These are phyloP conservation scores for Penicillium sp. DNA, from an alignment of 2,329 filamentous ascomycete genomes.

Conservation along the genomic window DNA sequence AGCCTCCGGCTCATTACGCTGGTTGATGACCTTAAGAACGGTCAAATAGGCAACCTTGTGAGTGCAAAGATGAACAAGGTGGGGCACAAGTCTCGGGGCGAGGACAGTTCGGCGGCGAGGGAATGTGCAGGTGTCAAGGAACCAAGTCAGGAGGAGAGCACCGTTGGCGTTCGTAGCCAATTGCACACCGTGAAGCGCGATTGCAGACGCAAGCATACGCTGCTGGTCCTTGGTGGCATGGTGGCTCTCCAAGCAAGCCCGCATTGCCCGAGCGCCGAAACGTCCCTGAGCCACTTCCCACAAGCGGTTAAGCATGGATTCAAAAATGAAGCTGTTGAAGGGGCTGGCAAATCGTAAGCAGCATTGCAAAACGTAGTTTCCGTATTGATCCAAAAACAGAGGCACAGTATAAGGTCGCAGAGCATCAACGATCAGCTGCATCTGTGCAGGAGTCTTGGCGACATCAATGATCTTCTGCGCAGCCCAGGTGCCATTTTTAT, in stretches of 20 bases:
- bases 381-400: constrained; percentile 94
- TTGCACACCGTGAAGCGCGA: constrained; percentile 95
- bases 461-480: constrained; percentile 99
- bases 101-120: constrained; percentile 87
- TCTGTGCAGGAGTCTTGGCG: constrained; percentile 80
- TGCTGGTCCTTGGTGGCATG: constrained; percentile 95
- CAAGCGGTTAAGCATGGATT: constrained; percentile 90
- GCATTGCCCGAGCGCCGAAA: constrained; percentile 93
- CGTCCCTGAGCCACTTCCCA: constrained; percentile 93
- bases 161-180: constrained; percentile 95
- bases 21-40: constrained; percentile 97
- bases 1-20: constrained; percentile 90
- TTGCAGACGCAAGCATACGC: constrained; percentile 87
- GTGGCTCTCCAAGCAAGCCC: constrained; percentile 94
- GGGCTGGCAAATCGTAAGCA: constrained; percentile 89
- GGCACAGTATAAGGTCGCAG: constrained; percentile 84
- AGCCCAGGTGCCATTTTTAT: constrained; percentile 99
- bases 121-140: constrained; percentile 96
- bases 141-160: constrained; percentile 91
- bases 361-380: constrained; percentile 97
- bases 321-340: constrained; percentile 95
- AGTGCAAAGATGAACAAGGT: constrained; percentile 92
- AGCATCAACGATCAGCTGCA: constrained; percentile 79
- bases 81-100: constrained; percentile 86
- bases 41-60: constrained; percentile 98